These are phyloP conservation scores for Talinum fruticosum DNA, from an alignment of 148 eudicot species.

Conservation along the genomic window DNA sequence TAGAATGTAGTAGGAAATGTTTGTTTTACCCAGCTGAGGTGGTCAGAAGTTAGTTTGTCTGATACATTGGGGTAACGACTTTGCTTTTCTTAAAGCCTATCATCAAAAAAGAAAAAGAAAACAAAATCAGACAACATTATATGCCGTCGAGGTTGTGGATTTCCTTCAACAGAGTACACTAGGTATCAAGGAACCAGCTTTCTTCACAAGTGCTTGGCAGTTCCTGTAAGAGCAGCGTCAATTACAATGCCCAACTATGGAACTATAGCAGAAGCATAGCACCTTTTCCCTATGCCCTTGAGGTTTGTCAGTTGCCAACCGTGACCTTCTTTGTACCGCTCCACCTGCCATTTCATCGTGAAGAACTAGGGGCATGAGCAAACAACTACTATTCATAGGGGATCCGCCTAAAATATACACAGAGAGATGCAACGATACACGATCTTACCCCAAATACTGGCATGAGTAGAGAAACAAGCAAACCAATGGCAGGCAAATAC, in stretches of 20 bases:
- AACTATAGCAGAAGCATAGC: slow-evolving; percentile 46
- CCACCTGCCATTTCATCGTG: slow-evolving; percentile 46
- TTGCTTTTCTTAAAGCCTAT: no score
- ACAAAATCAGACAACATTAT: no score
- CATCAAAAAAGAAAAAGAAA: no score
- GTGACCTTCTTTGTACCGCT: slow-evolving; percentile 56
- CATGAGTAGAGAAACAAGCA: no score
- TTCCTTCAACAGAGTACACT: no score
- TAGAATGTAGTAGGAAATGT: no score
- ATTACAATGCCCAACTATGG: slow-evolving; percentile 2
- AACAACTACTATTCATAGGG: background rate
- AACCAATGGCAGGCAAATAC: background rate
- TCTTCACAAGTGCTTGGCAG: background rate
- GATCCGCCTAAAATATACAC: background rate
- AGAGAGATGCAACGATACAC: background rate
- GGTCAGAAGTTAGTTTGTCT: no score
- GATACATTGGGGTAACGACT: no score
- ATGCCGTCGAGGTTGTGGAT: no score
- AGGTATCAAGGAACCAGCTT: background rate
- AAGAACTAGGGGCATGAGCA: background rate
- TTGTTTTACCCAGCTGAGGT: no score
- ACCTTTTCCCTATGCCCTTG: slow-evolving; percentile 48
- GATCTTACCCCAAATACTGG: no score
- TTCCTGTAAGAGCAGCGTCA: background rate
- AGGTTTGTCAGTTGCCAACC: slow-evolving; percentile 64